phyloP scores from a whole-genome alignment of 331 rosid species.

The Saraca asoca region DNA sequence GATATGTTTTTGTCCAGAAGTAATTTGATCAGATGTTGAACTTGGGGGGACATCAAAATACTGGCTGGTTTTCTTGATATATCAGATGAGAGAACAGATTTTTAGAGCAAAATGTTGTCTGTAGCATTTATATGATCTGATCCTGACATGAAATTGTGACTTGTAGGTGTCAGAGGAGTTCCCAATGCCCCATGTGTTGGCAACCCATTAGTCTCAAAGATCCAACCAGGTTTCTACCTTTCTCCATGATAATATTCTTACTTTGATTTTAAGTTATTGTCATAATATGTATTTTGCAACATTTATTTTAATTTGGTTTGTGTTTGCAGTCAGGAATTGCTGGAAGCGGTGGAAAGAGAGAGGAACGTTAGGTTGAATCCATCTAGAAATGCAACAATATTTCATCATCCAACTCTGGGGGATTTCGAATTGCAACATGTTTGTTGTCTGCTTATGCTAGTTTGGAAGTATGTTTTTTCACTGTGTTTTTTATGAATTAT shows the following conservation, averaged over 20 bases:
- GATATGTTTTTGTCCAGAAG: neutral
- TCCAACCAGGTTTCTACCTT: conserved; percentile 67
- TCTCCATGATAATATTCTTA: conserved; percentile 9
- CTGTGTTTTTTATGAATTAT: conserved; percentile 26
- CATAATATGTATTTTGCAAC: conserved; percentile 2
- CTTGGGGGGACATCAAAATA: neutral
- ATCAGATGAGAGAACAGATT: conserved; percentile 2
- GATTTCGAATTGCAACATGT: conserved; percentile 96
- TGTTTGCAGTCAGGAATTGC: conserved; percentile 81
- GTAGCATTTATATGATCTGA: conserved; percentile 25
- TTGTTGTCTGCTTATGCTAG: conserved; percentile 42
- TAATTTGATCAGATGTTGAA: neutral
- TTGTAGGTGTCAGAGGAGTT: conserved; percentile 94
- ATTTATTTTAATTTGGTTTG: conserved; percentile 24
- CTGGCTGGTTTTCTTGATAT: neutral
- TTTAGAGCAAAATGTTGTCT: conserved; percentile 18
- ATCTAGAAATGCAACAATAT: conserved; percentile 77
- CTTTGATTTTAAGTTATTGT: conserved; percentile 14
- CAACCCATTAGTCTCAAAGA: conserved; percentile 92
- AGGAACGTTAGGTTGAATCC: conserved; percentile 78
- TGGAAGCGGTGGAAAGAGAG: conserved; percentile 88
- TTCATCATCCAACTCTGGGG: conserved; percentile 96
- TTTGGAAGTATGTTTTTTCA: conserved; percentile 32
- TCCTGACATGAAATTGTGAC: conserved; percentile 20
- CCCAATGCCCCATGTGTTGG: conserved; percentile 99